These are phyloP conservation scores for Colletotrichum sublineola DNA, from an alignment of 2,329 filamentous ascomycete genomes.

Conservation along the genomic window DNA sequence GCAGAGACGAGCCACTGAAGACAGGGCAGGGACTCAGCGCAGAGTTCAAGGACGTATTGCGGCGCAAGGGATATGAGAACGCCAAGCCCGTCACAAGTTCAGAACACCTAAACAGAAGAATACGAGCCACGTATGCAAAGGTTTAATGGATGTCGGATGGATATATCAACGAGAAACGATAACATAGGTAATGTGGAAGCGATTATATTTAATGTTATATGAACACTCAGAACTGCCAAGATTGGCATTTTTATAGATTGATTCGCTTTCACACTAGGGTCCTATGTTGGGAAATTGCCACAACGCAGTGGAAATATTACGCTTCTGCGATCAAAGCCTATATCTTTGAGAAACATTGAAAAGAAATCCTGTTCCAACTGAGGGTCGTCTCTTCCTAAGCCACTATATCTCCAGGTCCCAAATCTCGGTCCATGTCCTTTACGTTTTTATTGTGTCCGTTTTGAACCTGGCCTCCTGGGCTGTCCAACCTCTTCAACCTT, in stretches of 20 bases:
- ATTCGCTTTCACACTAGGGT: neutral
- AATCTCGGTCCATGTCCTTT: no score
- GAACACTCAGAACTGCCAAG: neutral
- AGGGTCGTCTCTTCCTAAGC: no score
- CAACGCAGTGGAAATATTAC: no score
- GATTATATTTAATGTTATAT: neutral
- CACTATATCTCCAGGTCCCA: no score
- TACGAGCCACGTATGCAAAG: constrained; percentile 37
- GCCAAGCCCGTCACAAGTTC: constrained; percentile 37
- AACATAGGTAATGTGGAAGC: neutral
- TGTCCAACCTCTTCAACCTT: no score
- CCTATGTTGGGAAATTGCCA: neutral
- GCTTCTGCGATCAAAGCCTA: no score
- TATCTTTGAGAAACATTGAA: no score
- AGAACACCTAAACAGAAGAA: constrained; percentile 38
- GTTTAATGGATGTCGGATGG: neutral
- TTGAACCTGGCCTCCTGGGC: no score
- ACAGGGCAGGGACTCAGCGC: neutral
- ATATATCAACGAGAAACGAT: no score
- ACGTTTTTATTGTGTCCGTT: no score
- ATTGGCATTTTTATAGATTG: no score
- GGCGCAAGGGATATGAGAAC: constrained; percentile 36
- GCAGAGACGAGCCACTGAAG: neutral
- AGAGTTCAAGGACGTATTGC: constrained; percentile 39
- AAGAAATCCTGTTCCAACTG: no score